A percentile compares a stretch with the other conserved stretches of the same genome.
Evolutionary conservation across 2,329 filamentous ascomycete species (phyloP).

Genomic region (Paraphaeosphaeria minitans): DNA sequence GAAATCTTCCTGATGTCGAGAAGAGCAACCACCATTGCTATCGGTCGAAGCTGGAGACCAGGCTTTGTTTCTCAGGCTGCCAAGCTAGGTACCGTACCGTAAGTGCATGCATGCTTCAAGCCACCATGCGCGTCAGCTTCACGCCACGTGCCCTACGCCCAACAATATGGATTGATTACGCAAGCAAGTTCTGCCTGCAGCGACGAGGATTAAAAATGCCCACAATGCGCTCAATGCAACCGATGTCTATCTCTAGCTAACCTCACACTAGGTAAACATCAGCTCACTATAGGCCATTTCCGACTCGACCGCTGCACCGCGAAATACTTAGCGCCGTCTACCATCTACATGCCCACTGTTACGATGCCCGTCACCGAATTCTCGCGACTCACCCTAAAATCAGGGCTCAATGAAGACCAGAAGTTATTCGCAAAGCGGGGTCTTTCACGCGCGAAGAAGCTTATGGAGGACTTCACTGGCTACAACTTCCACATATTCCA

Average conservation of each 20-base stretch:
- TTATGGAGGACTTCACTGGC: slow-evolving; percentile 4
- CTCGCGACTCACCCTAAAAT: slow-evolving; percentile 1
- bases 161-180: background rate
- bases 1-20: too few species aligned
- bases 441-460: slow-evolving; percentile 6
- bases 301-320: background rate
- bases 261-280: background rate
- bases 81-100: too few species aligned
- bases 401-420: background rate
- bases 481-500: background rate
- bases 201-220: background rate
- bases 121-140: too few species aligned
- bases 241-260: background rate
- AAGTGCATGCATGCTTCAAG: too few species aligned
- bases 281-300: background rate
- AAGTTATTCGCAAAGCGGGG: background rate
- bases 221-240: background rate
- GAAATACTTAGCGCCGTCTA: background rate
- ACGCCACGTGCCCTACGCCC: too few species aligned
- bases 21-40: too few species aligned
- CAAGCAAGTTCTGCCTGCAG: slow-evolving; percentile 1
- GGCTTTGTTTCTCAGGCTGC: too few species aligned
- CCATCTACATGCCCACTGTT: background rate
- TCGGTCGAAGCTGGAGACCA: too few species aligned
- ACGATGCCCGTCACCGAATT: background rate